Conservation (phyloP, 129 eudicot genomes). For the Arctium lappa region DNA sequence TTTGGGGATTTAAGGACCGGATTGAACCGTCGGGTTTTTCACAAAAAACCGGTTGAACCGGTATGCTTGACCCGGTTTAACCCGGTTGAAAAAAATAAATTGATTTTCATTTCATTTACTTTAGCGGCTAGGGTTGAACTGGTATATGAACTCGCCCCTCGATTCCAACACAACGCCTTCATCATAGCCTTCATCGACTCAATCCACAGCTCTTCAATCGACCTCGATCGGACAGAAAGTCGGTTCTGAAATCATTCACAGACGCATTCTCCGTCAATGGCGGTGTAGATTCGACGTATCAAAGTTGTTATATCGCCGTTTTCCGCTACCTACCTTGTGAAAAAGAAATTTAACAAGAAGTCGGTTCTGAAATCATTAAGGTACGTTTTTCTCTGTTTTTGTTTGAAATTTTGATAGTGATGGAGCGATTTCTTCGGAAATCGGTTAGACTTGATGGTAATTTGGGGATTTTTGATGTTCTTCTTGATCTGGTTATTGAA, state of each 20-base stretch:
- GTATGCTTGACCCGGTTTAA: too few species aligned
- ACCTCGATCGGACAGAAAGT: too few species aligned
- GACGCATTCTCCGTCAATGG: slow-evolving; percentile 13
- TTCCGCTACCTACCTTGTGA: neutral
- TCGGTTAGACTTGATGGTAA: slow-evolving; percentile 1
- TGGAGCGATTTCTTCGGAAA: neutral
- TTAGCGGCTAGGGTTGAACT: too few species aligned
- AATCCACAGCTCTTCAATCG: too few species aligned
- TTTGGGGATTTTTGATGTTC: slow-evolving; percentile 14
- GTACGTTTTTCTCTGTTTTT: slow-evolving; percentile 16
- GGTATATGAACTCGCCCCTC: too few species aligned
- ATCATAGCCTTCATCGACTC: too few species aligned
- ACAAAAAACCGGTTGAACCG: too few species aligned
- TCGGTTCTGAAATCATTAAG: neutral
- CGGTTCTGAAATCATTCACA: neutral
- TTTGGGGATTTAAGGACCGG: too few species aligned
- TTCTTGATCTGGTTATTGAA: slow-evolving; percentile 15
- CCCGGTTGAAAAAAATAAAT: too few species aligned
- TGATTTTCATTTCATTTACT: too few species aligned
- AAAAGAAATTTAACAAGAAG: neutral
- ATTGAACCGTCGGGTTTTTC: too few species aligned
- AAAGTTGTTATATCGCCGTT: neutral
- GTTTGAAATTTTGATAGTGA: neutral
- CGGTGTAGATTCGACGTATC: neutral
- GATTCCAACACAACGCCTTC: too few species aligned